Evolutionary conservation across 768 basidiomycete species (phyloP), one percentile per base, ranked within the genome.

Genomic region (Termitomyces sp.): DNA sequence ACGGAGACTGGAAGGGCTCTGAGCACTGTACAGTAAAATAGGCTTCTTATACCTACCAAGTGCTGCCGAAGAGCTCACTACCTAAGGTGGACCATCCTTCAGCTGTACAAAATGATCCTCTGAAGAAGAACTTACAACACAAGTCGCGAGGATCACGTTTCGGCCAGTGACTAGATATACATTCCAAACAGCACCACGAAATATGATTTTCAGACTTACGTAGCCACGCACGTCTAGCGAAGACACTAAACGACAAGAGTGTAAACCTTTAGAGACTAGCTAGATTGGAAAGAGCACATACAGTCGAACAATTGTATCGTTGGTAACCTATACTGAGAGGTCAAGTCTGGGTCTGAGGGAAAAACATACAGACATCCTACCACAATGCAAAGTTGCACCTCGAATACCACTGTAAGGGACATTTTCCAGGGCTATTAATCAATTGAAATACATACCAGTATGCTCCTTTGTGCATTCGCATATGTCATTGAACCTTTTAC

Each of bases 321-420:
- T 52, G n/a, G 15, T 23, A 9, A 11, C 20, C 50, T 52, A 31
- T 38, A 5, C n/a, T 13, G 3, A 23, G 15, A 18, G 6, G 2
- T 33, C 13, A 5, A 35, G 33, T 22, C 20, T 32, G 16, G 29
- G 31, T 25, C 5, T 20, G 16, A 5, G 29, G 20, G 13, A 22
- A 20, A 43, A 3, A 43, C 4, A 41, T 18, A 11, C 6, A 20
- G 27, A 15, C 12, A 31, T 15, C 29, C 16, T 25, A 52, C 50
- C 50, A 43, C 32, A 18, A 52, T 40, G 22, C 31, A 43, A n/a
- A 52, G 7, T 43, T 52, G 41, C 15, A 52, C 50, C 52, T 52
- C 13, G n/a, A 35, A 11, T 33, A 35, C 22, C 1, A 7, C n/a
- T 2, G 5, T 41, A 13, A 52, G 23, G 3, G 35, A 36, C 10